Base-by-base conservation (phyloP, 2,329 filamentous ascomycete genomes). In the Pyrenophora teres region DNA sequence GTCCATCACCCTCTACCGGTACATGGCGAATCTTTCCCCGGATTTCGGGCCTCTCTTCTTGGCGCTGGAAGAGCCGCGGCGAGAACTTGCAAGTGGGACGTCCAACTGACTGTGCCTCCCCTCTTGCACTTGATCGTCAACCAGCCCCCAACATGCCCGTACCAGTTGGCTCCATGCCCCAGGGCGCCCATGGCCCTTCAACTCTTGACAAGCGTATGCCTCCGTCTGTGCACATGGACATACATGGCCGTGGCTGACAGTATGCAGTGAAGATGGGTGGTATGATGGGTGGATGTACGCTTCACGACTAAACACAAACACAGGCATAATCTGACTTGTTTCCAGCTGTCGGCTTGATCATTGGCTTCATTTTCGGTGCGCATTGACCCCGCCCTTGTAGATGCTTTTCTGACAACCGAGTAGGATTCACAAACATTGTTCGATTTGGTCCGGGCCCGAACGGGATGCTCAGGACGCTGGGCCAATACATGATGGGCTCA, bases 271-370 rank as follows among this genome's bases (percentile, higher is more conserved):
- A 96, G 82, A 97, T 97, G 92, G 94, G 94, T 66, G 92, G 89
- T 58, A 87, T 99, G 87, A 97, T 97, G 92, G 94, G 94, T 65
- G 90, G 92, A 74, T 95, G 93, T 97, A 89, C 69, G 92, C 84
- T 45, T 51, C 39, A 39, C 38, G 23, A 21, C 6, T 10, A 35
- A 21, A 39, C 31, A 40, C 13, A n/a, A 30, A 15, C 23, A n/a
- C 37, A 38, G 18, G 21, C n/a, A 15, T 25, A 45, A 13, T 41
- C 63, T 68, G 53, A 68, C 62, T 15, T 31, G 3, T 42, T 18
- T n/a, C 41, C 45, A 97, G 94, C 92, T 76, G 94, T 99, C 57
- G 94, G 94, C 57, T 81, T 90, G 45, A 96, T 96, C 73, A 97
- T 99, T 77, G 94, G 94, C 60, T 97, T 99, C 80, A 95, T 99